Conservation (phyloP, 208 protist species). For the Trypanosoma lewisi region DNA sequence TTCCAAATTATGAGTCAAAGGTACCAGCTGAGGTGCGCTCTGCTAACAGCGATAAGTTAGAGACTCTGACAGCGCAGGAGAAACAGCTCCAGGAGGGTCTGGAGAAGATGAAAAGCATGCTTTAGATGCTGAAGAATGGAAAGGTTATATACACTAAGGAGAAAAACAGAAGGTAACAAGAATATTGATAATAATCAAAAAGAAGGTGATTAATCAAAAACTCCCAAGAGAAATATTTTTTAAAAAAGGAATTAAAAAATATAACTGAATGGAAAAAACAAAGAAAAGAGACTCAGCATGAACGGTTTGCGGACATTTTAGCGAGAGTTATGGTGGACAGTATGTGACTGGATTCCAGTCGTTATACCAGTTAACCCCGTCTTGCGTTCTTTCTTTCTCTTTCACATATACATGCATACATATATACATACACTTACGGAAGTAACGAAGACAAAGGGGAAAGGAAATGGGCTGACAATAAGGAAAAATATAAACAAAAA, state of each 20-base stretch:
- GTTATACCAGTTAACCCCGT: no score
- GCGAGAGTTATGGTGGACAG: no score
- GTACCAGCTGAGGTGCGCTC: slow-evolving; percentile 80
- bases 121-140: not conserved
- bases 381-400: not conserved
- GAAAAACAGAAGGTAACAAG: not conserved
- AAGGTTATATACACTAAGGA: not conserved
- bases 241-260: no score
- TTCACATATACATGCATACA: not conserved
- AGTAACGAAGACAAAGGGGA: not conserved
- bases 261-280: no score
- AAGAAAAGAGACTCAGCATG: no score
- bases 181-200: not conserved
- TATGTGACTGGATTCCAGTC: no score
- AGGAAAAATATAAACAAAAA: no score
- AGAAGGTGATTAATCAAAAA: no score
- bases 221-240: no score
- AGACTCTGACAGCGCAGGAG: slow-evolving; percentile 59
- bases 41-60: slow-evolving; percentile 83
- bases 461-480: no score
- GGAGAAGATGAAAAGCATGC: slow-evolving; percentile 75
- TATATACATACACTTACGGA: not conserved
- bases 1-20: slow-evolving; percentile 88
- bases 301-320: no score
- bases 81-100: slow-evolving; percentile 63